Conservation (phyloP, 2,329 filamentous ascomycete species). For the Sporothrix humicola region DNA sequence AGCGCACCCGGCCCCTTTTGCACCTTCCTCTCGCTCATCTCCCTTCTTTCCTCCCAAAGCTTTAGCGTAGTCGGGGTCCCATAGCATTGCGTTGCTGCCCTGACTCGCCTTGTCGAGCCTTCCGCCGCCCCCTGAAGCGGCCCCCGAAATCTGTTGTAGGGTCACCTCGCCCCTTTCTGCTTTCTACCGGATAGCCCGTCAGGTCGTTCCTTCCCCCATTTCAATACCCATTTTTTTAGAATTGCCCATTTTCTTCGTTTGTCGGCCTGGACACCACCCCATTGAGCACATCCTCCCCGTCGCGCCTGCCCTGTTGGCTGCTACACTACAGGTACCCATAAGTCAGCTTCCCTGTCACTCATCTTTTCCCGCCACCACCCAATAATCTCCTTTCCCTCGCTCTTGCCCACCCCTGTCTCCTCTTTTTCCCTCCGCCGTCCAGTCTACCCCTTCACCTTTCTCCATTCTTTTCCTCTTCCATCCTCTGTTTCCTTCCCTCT, state of each 20-base stretch:
- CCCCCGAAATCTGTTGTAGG: neutral
- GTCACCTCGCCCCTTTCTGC: conserved; percentile 5
- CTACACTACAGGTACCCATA: conserved; percentile 21
- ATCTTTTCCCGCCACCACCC: conserved; percentile 30
- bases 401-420: neutral
- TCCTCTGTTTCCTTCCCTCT: neutral
- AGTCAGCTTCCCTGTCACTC: conserved; percentile 31
- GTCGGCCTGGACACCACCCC: neutral
- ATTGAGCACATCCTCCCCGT: neutral
- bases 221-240: conserved; percentile 25
- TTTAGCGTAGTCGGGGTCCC: conserved; percentile 14
- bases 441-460: conserved; percentile 25
- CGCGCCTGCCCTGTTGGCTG: conserved; percentile 13
- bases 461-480: conserved; percentile 18
- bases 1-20: neutral
- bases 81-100: conserved; percentile 12
- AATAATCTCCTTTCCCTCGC: conserved; percentile 31
- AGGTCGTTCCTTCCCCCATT: conserved; percentile 22
- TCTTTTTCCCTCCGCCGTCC: conserved; percentile 19
- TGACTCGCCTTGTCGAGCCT: conserved; percentile 3
- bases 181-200: conserved; percentile 18
- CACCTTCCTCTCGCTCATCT: conserved; percentile 24
- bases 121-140: conserved; percentile 16
- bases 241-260: conserved; percentile 27
- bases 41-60: neutral